phyloP scores from a whole-genome alignment of 1,139 yeast species.

The Scheffersomyces cryptocercus region DNA sequence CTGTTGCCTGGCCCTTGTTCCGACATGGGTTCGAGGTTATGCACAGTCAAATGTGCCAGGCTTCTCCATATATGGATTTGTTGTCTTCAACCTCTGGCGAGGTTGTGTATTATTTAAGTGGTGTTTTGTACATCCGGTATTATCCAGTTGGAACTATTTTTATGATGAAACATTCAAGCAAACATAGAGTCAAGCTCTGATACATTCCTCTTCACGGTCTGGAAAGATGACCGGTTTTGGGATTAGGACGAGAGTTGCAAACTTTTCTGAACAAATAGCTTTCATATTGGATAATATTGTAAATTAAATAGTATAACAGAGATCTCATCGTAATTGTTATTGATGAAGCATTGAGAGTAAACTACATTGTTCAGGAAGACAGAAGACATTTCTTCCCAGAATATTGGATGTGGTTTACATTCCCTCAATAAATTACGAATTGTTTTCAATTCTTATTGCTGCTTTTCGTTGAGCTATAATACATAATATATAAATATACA shows the following conservation, averaged over 20 bases:
- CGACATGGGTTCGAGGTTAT: constrained; percentile 13
- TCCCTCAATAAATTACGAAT: too few species aligned
- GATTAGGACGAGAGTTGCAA: constrained; percentile 46
- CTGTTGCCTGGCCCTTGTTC: constrained; percentile 18
- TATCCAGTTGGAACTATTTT: background rate
- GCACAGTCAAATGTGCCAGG: constrained; percentile 79
- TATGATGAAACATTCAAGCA: constrained; percentile 76
- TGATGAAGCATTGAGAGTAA: too few species aligned
- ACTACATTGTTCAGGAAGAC: too few species aligned
- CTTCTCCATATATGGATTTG: constrained; percentile 21
- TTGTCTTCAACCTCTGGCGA: constrained; percentile 21
- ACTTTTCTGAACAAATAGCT: constrained; percentile 5
- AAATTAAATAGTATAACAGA: too few species aligned
- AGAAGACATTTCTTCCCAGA: too few species aligned
- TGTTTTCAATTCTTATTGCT: too few species aligned
- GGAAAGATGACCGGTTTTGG: constrained; percentile 47
- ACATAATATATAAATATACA: too few species aligned
- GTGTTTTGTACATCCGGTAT: background rate
- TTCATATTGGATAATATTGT: background rate
- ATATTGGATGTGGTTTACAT: too few species aligned
- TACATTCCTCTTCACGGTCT: constrained; percentile 39
- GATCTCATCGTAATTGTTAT: too few species aligned
- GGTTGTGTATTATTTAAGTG: constrained; percentile 24
- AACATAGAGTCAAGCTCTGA: constrained; percentile 95
- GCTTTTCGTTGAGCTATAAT: too few species aligned